These are phyloP conservation scores for Trichophyton equinum DNA, from an alignment of 2,329 filamentous ascomycete genomes.

Conservation along the genomic window DNA sequence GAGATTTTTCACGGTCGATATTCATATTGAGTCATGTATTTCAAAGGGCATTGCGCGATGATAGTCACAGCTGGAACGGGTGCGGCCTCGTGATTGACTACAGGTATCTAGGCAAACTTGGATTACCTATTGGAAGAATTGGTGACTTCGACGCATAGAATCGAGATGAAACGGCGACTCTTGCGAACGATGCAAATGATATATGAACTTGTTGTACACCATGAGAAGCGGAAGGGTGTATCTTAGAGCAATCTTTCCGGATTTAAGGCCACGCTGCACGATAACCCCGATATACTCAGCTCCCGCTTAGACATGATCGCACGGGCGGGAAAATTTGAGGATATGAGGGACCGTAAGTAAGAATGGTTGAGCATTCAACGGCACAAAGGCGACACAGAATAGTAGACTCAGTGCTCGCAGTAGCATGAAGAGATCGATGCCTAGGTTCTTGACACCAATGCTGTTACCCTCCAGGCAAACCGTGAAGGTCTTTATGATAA, in stretches of 20 bases:
- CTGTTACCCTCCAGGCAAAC: not conserved
- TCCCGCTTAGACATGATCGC: constrained; percentile 1
- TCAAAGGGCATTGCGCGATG: not conserved
- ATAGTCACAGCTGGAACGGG: not conserved
- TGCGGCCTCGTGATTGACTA: not conserved
- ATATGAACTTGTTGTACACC: constrained; percentile 1
- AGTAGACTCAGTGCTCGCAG: not conserved
- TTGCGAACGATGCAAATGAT: not conserved
- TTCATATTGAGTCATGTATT: not conserved
- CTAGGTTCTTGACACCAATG: not conserved
- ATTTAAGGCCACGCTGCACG: constrained; percentile 1
- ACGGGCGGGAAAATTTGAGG: not conserved
- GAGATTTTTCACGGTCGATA: no score
- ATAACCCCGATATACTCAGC: constrained; percentile 4
- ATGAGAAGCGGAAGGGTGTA: not conserved
- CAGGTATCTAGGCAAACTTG: not conserved
- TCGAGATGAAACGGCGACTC: not conserved
- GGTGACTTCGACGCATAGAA: not conserved
- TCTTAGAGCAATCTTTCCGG: constrained; percentile 1
- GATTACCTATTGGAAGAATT: not conserved
- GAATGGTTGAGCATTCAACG: not conserved
- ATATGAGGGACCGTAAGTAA: not conserved
- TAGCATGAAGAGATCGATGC: not conserved
- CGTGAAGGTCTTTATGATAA: not conserved
- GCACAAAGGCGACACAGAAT: not conserved